Conservation (phyloP, 805 yeast genomes). For the Saccharomycopsis lassenensis region DNA sequence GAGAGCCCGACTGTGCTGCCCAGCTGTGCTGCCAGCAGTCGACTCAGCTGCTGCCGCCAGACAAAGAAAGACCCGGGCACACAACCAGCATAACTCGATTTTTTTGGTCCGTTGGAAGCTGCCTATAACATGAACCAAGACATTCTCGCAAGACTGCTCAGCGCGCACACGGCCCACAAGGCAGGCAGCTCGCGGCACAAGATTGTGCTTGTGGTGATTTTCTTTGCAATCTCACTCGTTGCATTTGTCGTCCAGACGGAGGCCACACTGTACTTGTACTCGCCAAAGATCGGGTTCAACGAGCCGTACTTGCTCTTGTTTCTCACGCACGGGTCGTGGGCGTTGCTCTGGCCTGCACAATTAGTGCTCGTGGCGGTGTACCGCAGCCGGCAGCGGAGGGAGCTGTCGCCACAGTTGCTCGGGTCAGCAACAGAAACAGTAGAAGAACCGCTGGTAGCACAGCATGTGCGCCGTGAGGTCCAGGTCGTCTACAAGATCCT, state of each 20-base stretch:
- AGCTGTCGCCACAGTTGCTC: not conserved
- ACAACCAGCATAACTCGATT: too few species aligned
- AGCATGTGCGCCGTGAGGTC: not conserved
- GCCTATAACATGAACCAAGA: too few species aligned
- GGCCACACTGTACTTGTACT: conserved; percentile 57
- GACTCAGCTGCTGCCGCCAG: too few species aligned
- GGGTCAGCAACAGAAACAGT: not conserved
- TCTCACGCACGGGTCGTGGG: conserved; percentile 62
- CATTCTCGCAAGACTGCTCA: too few species aligned
- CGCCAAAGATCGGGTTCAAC: conserved; percentile 30
- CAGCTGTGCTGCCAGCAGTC: too few species aligned
- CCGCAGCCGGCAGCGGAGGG: conserved; percentile 13
- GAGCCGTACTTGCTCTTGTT: conserved; percentile 62
- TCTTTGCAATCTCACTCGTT: conserved; percentile 38
- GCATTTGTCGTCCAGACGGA: conserved; percentile 77
- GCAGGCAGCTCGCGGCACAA: conserved; percentile 21
- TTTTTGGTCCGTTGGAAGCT: too few species aligned
- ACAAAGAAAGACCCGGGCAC: too few species aligned
- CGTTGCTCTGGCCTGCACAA: conserved; percentile 20
- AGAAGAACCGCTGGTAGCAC: not conserved
- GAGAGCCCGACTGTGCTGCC: too few species aligned
- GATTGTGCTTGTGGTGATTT: conserved; percentile 33
- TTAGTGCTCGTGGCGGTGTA: conserved; percentile 13
- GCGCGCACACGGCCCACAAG: too few species aligned
- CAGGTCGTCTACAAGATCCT: conserved; percentile 1